Percentiles rank a stretch among this genome's conserved stretches.
phyloP scores from a whole-genome alignment of 768 basidiomycete species.

The Arthromyces matolae region DNA sequence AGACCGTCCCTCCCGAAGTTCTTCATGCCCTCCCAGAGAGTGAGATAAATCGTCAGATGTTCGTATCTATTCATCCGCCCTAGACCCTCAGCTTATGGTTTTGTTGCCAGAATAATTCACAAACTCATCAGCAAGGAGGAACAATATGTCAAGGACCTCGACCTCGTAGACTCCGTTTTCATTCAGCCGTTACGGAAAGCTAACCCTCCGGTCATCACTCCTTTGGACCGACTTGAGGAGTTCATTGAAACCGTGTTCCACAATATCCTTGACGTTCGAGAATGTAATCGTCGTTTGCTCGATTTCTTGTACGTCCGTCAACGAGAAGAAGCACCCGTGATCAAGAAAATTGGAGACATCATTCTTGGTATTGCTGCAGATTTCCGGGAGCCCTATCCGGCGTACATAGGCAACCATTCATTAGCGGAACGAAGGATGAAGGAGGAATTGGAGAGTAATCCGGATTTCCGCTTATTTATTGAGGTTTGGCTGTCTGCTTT shows the following conservation, averaged over 20 bases:
- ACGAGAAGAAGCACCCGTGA: conserved; percentile 77
- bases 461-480: conserved; percentile 78
- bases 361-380: conserved; percentile 84
- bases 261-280: conserved; percentile 80
- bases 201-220: conserved; percentile 42
- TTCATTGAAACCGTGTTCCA: conserved; percentile 89
- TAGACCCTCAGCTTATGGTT: conserved; percentile 1
- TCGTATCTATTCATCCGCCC: conserved; percentile 12
- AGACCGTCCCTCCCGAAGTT: conserved; percentile 39
- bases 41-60: conserved; percentile 84
- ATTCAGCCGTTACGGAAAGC: conserved; percentile 45
- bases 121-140: conserved; percentile 89
- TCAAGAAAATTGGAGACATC: conserved; percentile 84
- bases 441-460: conserved; percentile 81
- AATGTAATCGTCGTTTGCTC: conserved; percentile 75
- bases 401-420: conserved; percentile 83
- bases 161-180: conserved; percentile 72
- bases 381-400: conserved; percentile 81
- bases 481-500: conserved; percentile 52
- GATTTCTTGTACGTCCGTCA: conserved; percentile 85
- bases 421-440: conserved; percentile 82
- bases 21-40: conserved; percentile 56
- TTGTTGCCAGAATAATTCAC: conserved; percentile 60
- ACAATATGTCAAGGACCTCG: conserved; percentile 85
- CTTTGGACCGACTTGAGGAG: conserved; percentile 55